Evolutionary conservation across 768 basidiomycete species (phyloP).

Genomic region (Fomitopsis pulvina): DNA sequence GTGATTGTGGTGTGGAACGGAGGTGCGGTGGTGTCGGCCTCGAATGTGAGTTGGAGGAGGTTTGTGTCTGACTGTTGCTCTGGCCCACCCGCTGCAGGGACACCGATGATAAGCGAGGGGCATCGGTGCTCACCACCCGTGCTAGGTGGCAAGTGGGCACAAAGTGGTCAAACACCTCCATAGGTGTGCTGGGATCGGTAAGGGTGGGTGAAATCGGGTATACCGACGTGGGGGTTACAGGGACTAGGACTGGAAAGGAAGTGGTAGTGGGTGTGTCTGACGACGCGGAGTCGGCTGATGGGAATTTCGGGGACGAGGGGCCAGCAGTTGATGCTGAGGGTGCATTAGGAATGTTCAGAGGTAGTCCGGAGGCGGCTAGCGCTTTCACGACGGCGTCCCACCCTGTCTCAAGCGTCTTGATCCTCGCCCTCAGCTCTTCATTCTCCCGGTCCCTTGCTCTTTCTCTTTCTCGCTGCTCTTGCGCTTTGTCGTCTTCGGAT

Average conservation of each 20-base stretch:
- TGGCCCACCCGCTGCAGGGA: constrained; percentile 92
- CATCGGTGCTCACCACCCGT: constrained; percentile 87
- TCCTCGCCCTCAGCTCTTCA: constrained; percentile 65
- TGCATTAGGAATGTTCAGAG: constrained; percentile 34
- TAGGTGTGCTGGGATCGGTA: constrained; percentile 25
- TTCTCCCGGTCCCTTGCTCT: constrained; percentile 57
- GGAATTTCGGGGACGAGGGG: constrained; percentile 16
- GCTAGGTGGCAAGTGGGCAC: constrained; percentile 94
- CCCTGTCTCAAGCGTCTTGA: constrained; percentile 71
- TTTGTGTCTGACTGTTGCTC: constrained; percentile 10
- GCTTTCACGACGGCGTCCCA: constrained; percentile 80
- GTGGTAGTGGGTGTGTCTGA: constrained; percentile 24
- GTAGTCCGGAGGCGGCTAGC: constrained; percentile 60
- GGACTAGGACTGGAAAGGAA: constrained; percentile 26
- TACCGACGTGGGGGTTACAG: constrained; percentile 24
- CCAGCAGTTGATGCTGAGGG: constrained; percentile 23
- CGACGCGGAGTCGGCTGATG: constrained; percentile 11
- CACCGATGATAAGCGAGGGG: constrained; percentile 46
- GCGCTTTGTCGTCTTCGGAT: constrained; percentile 13
- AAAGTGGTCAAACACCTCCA: constrained; percentile 27
- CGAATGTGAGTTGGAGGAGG: constrained; percentile 22
- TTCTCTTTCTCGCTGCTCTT: constrained; percentile 26
- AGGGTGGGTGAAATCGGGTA: constrained; percentile 29
- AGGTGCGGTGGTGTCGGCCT: constrained; percentile 27
- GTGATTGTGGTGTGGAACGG: constrained; percentile 12